Conservation (phyloP, 139 green algal genomes). For the Helicosporidium sp. region DNA sequence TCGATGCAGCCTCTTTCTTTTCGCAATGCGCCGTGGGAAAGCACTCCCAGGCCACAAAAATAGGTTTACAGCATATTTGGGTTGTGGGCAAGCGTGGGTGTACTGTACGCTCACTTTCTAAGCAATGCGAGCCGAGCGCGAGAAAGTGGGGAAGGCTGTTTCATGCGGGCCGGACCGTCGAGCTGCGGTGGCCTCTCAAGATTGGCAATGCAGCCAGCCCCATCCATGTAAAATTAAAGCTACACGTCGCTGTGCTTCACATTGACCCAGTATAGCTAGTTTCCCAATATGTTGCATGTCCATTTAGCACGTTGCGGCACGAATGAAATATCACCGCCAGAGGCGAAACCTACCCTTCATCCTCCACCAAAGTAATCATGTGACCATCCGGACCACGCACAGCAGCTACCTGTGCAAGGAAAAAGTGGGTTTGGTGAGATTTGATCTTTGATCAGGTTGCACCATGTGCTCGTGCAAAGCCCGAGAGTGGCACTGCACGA, state of each 20-base stretch:
- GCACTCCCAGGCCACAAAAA: no score
- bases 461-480: background rate
- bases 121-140: no score
- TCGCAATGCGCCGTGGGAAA: no score
- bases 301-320: background rate
- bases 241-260: no score
- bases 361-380: constrained; percentile 43
- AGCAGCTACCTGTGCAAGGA: constrained; percentile 23
- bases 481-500: background rate
- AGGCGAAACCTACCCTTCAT: background rate
- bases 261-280: background rate
- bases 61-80: no score
- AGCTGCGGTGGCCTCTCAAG: background rate
- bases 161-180: no score
- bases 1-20: no score
- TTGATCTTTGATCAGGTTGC: background rate
- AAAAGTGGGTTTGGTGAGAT: background rate
- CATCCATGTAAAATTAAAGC: background rate
- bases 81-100: no score
- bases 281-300: background rate
- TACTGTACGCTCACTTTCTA: no score
- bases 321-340: background rate
- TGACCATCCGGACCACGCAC: constrained; percentile 35
- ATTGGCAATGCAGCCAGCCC: background rate
- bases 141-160: no score